A percentile compares a stretch with the other conserved stretches of the same genome.
phyloP scores from a whole-genome alignment of 2,329 filamentous ascomycete genomes.

The Epichloe scottii region DNA sequence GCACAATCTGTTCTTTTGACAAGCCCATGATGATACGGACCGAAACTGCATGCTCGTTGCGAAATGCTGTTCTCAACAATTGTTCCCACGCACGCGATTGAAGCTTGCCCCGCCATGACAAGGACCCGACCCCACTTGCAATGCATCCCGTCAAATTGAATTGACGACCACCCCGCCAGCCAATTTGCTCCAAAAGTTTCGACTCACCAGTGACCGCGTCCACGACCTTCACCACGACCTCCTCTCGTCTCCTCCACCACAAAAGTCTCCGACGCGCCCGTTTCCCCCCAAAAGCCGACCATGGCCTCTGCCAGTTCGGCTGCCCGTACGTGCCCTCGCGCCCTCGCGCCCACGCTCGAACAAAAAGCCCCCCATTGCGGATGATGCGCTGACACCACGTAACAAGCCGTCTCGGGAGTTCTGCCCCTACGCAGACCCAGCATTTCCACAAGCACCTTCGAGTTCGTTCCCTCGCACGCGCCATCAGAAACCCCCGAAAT shows the following conservation, averaged over 20 bases:
- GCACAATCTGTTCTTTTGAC: no score
- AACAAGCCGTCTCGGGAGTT: conserved; percentile 2
- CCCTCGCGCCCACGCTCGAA: no score
- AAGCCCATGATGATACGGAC: no score
- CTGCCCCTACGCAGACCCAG: conserved; percentile 5
- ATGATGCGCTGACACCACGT: neutral
- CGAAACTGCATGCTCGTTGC: no score
- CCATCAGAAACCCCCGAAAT: neutral
- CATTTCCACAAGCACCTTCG: conserved; percentile 12
- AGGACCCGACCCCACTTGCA: no score
- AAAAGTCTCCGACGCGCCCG: neutral
- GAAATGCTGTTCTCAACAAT: no score
- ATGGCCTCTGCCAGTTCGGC: conserved; percentile 1
- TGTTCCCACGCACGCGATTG: no score
- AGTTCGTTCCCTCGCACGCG: neutral
- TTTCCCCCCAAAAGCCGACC: neutral
- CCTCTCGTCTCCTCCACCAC: neutral
- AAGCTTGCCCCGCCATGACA: no score
- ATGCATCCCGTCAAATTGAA: no score
- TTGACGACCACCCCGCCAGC: no score
- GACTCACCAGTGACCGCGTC: neutral
- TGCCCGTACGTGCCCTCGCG: neutral
- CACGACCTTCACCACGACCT: neutral
- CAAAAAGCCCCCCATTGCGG: neutral
- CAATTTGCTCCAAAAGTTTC: neutral